Conservation (phyloP, 345 rosid genomes). For the Odontarrhena argentea region DNA sequence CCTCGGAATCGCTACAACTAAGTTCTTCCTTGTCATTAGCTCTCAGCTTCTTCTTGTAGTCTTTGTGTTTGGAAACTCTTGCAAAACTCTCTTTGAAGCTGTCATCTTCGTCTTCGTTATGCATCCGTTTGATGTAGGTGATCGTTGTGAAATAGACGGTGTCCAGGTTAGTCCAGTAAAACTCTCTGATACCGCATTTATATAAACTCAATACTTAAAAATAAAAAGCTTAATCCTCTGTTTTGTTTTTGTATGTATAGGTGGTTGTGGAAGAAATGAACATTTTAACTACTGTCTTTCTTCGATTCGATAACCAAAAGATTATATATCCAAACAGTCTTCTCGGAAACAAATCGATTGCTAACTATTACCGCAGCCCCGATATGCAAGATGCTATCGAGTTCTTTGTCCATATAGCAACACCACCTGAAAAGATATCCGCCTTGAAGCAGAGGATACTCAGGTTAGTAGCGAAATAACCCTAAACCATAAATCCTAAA, state of each 20-base stretch:
- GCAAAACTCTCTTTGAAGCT: constrained; percentile 80
- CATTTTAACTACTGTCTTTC: constrained; percentile 82
- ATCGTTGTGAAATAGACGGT: constrained; percentile 80
- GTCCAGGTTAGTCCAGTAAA: constrained; percentile 54
- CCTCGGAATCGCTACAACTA: constrained; percentile 77
- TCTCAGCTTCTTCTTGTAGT: constrained; percentile 78
- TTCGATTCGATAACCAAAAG: constrained; percentile 79
- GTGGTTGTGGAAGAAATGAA: constrained; percentile 98
- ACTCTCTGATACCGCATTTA: neutral
- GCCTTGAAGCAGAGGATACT: constrained; percentile 64
- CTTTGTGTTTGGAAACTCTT: constrained; percentile 83
- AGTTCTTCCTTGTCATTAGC: constrained; percentile 73
- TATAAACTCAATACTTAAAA: neutral
- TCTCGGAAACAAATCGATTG: constrained; percentile 68
- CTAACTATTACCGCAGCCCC: constrained; percentile 86
- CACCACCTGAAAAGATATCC: constrained; percentile 72
- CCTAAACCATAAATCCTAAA: constrained; percentile 7
- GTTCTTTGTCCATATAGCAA: constrained; percentile 72
- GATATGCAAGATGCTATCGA: constrained; percentile 87
- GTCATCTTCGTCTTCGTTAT: constrained; percentile 78
- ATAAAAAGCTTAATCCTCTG: constrained; percentile 17
- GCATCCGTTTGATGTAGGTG: constrained; percentile 96
- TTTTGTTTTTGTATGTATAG: constrained; percentile 40
- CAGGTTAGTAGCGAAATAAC: constrained; percentile 42
- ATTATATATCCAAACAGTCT: constrained; percentile 65